phyloP scores from a whole-genome alignment of 2,329 filamentous ascomycete species.

The Fonsecaea monophora region DNA sequence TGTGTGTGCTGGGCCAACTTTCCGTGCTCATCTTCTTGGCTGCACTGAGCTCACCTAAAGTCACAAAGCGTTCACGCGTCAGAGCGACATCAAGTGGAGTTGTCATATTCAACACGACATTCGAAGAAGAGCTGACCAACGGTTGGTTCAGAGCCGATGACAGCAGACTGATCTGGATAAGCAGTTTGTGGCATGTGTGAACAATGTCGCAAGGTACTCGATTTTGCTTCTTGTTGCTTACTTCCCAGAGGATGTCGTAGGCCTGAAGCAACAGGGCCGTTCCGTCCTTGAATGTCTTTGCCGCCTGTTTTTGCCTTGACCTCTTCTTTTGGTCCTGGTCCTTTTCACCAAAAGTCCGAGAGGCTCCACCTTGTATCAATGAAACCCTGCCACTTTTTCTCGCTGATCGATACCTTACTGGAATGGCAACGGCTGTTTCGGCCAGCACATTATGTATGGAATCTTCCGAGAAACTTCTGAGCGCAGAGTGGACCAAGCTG shows the following conservation, averaged over 20 bases:
- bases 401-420: conserved; percentile 63
- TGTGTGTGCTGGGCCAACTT: conserved; percentile 18
- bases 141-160: conserved; percentile 36
- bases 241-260: conserved; percentile 23
- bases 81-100: conserved; percentile 32
- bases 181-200: conserved; percentile 33
- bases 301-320: conserved; percentile 2
- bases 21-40: conserved; percentile 21
- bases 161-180: conserved; percentile 36
- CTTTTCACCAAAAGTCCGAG: background rate
- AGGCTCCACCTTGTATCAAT: conserved; percentile 28
- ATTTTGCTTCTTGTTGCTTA: conserved; percentile 21
- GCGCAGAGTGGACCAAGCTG: conserved; percentile 65
- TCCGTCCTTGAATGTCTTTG: conserved; percentile 18
- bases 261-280: conserved; percentile 28
- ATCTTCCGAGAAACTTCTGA: conserved; percentile 49
- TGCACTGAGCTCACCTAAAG: conserved; percentile 26
- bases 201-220: conserved; percentile 32
- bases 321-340: background rate
- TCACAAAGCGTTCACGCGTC: conserved; percentile 27
- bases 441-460: conserved; percentile 88
- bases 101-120: conserved; percentile 34
- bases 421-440: conserved; percentile 89
- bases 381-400: conserved; percentile 52
- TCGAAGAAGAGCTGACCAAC: conserved; percentile 30